phyloP scores from a whole-genome alignment of 306 rosid genomes.

The Arachis hypogaea region DNA sequence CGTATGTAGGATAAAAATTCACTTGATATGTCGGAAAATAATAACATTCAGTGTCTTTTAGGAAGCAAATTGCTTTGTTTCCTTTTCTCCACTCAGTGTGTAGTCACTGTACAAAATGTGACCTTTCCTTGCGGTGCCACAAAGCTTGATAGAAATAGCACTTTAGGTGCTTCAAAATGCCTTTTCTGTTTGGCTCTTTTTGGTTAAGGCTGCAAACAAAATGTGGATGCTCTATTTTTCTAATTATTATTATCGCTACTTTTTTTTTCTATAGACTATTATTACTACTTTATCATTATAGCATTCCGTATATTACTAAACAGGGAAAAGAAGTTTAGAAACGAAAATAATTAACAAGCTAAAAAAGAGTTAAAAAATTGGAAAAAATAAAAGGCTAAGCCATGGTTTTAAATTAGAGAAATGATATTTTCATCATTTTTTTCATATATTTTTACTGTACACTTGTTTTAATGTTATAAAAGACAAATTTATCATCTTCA shows the following conservation, averaged over 20 bases:
- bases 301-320: conserved; percentile 13
- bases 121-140: conserved; percentile 45
- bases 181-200: conserved; percentile 40
- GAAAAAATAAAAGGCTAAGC: neutral
- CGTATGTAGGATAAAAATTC: conserved; percentile 33
- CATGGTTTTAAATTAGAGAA: neutral
- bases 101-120: conserved; percentile 48
- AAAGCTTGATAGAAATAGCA: conserved; percentile 25
- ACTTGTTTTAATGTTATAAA: too few relatives aligned
- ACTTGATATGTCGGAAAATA: conserved; percentile 48
- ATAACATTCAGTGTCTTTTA: conserved; percentile 46
- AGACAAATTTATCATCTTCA: too few relatives aligned
- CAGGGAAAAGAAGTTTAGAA: neutral
- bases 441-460: too few relatives aligned
- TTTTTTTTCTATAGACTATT: neutral
- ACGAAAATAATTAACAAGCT: neutral
- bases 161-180: conserved; percentile 21
- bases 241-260: conserved; percentile 30
- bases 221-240: conserved; percentile 23
- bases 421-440: too few relatives aligned
- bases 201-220: conserved; percentile 49
- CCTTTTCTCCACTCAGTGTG: conserved; percentile 48
- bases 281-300: conserved; percentile 5
- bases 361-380: neutral
- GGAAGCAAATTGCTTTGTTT: conserved; percentile 50